Percentiles rank a stretch among this genome's conserved stretches.
These are phyloP conservation scores for Neonectria hederae DNA, from an alignment of 2,329 filamentous ascomycete genomes.

Conservation along the genomic window DNA sequence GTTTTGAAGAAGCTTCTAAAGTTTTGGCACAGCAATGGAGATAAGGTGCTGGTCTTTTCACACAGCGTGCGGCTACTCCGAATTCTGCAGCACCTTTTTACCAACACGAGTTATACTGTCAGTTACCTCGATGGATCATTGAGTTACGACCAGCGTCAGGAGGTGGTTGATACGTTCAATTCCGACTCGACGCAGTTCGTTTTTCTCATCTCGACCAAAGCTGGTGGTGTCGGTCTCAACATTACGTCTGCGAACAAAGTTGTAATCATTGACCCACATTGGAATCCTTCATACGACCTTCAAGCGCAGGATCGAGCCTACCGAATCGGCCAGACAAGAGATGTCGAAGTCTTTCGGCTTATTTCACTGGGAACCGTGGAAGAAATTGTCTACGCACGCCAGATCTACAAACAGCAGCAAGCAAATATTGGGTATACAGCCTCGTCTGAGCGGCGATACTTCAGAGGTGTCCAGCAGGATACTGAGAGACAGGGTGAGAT, in stretches of 20 bases:
- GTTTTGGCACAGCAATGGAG: slow-evolving; percentile 89
- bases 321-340: slow-evolving; percentile 89
- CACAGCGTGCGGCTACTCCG: slow-evolving; percentile 87
- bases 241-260: slow-evolving; percentile 99
- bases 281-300: slow-evolving; percentile 94
- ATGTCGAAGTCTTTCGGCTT: slow-evolving; percentile 95
- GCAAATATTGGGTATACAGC: slow-evolving; percentile 97
- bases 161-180: slow-evolving; percentile 90
- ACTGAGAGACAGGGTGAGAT: slow-evolving; percentile 88
- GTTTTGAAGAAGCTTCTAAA: slow-evolving; percentile 85
- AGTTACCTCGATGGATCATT: slow-evolving; percentile 90
- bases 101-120: slow-evolving; percentile 87
- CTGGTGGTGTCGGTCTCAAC: slow-evolving; percentile 92
- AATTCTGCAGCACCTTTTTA: slow-evolving; percentile 86
- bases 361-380: slow-evolving; percentile 93
- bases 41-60: slow-evolving; percentile 96
- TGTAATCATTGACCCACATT: slow-evolving; percentile 95
- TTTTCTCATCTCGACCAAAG: slow-evolving; percentile 93
- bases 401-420: slow-evolving; percentile 99
- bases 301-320: slow-evolving; percentile 98
- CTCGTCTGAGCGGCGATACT: slow-evolving; percentile 91
- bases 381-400: slow-evolving; percentile 94
- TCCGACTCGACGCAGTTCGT: slow-evolving; percentile 87
- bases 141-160: slow-evolving; percentile 82
- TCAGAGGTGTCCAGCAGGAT: slow-evolving; percentile 90